phyloP scores from a whole-genome alignment of 2,329 filamentous ascomycete genomes.

The Trichoderma atroviride region DNA sequence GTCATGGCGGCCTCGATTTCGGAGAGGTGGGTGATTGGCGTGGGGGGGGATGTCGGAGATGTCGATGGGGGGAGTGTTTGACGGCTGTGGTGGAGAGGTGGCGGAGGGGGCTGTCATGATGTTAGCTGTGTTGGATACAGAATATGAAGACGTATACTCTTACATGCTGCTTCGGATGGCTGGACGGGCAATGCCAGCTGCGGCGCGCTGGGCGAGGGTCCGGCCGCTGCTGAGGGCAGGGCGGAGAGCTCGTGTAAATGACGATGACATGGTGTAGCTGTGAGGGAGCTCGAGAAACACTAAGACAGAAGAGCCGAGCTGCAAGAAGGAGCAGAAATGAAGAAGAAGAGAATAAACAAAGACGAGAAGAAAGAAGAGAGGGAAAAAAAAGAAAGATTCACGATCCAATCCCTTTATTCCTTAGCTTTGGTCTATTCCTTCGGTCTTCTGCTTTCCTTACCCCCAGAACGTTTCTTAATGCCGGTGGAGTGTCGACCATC shows the following conservation, averaged over 20 bases:
- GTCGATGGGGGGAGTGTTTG: slow-evolving; percentile 56
- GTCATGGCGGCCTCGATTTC: slow-evolving; percentile 89
- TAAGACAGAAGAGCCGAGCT: not conserved
- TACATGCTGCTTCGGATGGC: slow-evolving; percentile 35
- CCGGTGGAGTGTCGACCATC: slow-evolving; percentile 13
- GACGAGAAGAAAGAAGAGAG: not conserved
- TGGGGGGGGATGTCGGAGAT: slow-evolving; percentile 78
- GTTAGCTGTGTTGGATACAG: no score
- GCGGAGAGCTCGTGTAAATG: slow-evolving; percentile 54
- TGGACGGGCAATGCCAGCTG: slow-evolving; percentile 32
- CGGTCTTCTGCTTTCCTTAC: not conserved
- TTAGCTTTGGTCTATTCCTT: not conserved
- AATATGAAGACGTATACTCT: no score
- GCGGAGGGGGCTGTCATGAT: slow-evolving; percentile 43
- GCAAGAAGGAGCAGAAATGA: not conserved
- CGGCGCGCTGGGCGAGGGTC: slow-evolving; percentile 38
- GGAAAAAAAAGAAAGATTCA: not conserved
- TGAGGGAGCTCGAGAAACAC: not conserved
- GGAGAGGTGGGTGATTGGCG: slow-evolving; percentile 89
- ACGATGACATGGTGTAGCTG: slow-evolving; percentile 43
- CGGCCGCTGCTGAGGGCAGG: slow-evolving; percentile 54
- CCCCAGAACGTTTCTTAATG: not conserved
- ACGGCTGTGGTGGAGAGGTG: slow-evolving; percentile 63
- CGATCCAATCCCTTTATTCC: not conserved
- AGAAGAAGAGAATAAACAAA: not conserved